phyloP scores from a whole-genome alignment of 1,139 yeast genomes.

The Yamadazyma sp. region DNA sequence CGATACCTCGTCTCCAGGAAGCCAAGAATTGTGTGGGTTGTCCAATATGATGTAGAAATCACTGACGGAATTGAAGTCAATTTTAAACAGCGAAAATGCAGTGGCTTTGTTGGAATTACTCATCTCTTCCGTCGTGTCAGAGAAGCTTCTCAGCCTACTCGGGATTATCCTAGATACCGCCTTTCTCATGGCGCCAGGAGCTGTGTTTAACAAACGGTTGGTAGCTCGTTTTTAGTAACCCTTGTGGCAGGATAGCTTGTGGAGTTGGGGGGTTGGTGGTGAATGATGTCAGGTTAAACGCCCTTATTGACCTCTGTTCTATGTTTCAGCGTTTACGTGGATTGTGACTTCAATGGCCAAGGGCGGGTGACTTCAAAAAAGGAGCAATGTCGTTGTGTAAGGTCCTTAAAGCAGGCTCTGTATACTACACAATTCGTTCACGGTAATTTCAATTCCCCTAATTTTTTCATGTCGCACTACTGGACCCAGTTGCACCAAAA shows the following conservation, averaged over 20 bases:
- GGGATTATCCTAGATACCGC: conserved; percentile 47
- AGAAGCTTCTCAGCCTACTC: conserved; percentile 16
- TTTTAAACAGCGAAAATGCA: conserved; percentile 20
- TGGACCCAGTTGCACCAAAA: background rate
- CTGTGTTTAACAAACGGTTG: background rate
- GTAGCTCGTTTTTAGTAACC: too few species aligned
- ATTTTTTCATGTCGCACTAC: too few species aligned
- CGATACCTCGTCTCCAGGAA: conserved; percentile 67
- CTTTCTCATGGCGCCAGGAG: conserved; percentile 39
- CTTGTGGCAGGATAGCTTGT: too few species aligned
- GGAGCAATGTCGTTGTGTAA: too few species aligned
- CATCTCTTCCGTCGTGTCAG: background rate
- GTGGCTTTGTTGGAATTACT: background rate
- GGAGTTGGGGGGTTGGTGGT: too few species aligned
- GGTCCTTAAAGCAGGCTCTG: background rate
- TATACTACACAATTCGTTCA: background rate
- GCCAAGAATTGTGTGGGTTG: conserved; percentile 69
- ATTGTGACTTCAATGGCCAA: too few species aligned
- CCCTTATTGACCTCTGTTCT: too few species aligned
- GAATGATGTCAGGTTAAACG: too few species aligned
- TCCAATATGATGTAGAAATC: conserved; percentile 71
- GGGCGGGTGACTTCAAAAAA: too few species aligned
- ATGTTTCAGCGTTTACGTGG: too few species aligned
- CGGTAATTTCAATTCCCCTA: background rate
- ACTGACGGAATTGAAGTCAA: conserved; percentile 49